Evolutionary conservation across 2,329 filamentous ascomycete genomes (phyloP).

Genomic region (Aphanocladium album): DNA sequence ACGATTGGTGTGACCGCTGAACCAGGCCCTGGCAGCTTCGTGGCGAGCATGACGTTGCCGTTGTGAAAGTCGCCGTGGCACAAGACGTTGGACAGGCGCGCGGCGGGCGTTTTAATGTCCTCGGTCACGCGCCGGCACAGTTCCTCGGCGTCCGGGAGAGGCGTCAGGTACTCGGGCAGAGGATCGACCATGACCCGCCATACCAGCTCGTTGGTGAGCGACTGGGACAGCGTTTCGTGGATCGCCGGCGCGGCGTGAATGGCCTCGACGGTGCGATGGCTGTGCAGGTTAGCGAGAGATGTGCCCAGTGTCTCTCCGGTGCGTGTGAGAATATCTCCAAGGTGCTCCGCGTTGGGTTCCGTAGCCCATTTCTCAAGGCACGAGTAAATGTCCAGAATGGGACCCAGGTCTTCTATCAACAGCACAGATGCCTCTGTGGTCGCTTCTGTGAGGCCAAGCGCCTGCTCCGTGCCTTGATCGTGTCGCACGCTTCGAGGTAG

Average conservation of each 20-base stretch:
- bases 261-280: neutral
- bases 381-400: neutral
- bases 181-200: neutral
- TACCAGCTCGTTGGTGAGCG: neutral
- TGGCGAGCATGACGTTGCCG: neutral
- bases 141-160: neutral
- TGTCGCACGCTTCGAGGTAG: neutral
- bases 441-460: neutral
- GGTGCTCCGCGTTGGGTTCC: neutral
- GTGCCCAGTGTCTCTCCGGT: neutral
- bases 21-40: neutral
- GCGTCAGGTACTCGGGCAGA: neutral
- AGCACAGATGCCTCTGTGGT: neutral
- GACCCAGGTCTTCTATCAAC: neutral
- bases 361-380: neutral
- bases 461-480: neutral
- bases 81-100: neutral
- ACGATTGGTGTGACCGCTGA: neutral
- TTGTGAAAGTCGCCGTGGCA: conserved; percentile 1
- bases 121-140: neutral
- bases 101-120: neutral
- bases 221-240: neutral
- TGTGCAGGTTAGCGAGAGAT: neutral
- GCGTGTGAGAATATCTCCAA: neutral
- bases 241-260: neutral